Percentiles rank a stretch among this genome's conserved stretches.
These are phyloP conservation scores for Chernovozyma sophiae-reginae DNA, from an alignment of 1,139 yeast genomes.

Conservation along the genomic window DNA sequence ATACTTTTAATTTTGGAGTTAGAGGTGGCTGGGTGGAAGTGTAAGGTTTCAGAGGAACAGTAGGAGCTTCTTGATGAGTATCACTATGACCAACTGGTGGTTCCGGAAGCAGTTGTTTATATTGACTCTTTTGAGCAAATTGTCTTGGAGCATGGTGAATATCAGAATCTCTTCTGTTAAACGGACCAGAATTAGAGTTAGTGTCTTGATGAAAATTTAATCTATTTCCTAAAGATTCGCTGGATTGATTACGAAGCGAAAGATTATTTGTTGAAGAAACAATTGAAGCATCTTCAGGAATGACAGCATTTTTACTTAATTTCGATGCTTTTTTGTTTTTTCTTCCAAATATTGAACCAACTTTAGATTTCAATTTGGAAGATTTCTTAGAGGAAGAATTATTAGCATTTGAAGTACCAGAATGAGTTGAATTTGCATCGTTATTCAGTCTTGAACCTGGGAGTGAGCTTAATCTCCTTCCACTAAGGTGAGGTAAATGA, in stretches of 20 bases:
- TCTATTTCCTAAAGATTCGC: constrained; percentile 11
- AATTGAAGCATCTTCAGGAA: constrained; percentile 34
- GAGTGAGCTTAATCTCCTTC: constrained; percentile 13
- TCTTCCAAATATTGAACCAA: constrained; percentile 81
- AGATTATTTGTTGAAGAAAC: constrained; percentile 17
- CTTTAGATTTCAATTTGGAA: constrained; percentile 62
- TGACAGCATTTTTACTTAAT: constrained; percentile 18
- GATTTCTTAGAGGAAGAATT: constrained; percentile 17
- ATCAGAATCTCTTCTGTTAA: neutral
- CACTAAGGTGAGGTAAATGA: constrained; percentile 1
- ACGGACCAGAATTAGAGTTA: constrained; percentile 1
- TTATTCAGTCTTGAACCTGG: constrained; percentile 2
- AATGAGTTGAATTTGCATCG: constrained; percentile 5
- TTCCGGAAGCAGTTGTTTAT: neutral
- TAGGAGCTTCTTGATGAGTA: constrained; percentile 1
- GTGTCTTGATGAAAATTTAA: neutral
- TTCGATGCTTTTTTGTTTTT: constrained; percentile 39
- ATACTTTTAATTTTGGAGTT: constrained; percentile 7
- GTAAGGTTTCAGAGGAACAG: neutral
- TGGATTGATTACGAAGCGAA: constrained; percentile 11
- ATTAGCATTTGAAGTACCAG: constrained; percentile 4
- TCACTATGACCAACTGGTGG: neutral
- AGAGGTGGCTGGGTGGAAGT: constrained; percentile 6
- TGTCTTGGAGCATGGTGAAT: neutral
- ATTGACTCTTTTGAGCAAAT: neutral